Evolutionary conservation across 352 stramenopile genomes (phyloP), one percentile per base, ranked within the genome.

Genomic region (Phytophthora macrochlamydospora): DNA sequence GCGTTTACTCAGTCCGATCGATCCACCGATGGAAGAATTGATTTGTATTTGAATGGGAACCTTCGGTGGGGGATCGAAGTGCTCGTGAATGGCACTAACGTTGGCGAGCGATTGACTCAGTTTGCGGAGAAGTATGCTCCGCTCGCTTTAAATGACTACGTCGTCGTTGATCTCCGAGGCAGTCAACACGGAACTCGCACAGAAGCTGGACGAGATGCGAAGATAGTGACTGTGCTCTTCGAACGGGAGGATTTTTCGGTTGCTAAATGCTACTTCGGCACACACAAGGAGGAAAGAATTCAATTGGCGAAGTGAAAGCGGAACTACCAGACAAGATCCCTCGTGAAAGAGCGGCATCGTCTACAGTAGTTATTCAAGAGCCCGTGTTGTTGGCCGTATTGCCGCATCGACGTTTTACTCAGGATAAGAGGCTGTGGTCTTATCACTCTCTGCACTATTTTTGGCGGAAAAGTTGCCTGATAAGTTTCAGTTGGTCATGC

Each of bases 11-110:
- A 50, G 14, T 6, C 6, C 46, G 33, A 7, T 30, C 12, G 8
- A 8, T 35, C 29, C 11, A 56, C 45, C 14, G 24, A 30, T 31
- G 59, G 31, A 55, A 40, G 40, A 35, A 40, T 56, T 13, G 59
- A 24, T 24, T 65, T 65, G 4, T 59, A 65, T 31, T 33, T 59
- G 5, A 12, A 42, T 65, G 59, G 50, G 28, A 49, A 9, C 42
- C 31, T 59, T 32, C 49, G 43, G 4, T 66, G 38, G 50, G 37
- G 50, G 37, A 46, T 49, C 30, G 49, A 65, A 6, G 28, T 65
- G 32, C 32, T 59, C 30, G 30, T 59, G 6, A 55, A 59, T 65
- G 59, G 59, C 35, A 33, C 28, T 43, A 42, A 29, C 7, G 46
- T 56, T 33, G 51, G 32, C 12, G 50, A 59, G 42, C 59, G 49